Base-by-base conservation (phyloP, 441 rosid genomes). In the Hura crepitans region DNA sequence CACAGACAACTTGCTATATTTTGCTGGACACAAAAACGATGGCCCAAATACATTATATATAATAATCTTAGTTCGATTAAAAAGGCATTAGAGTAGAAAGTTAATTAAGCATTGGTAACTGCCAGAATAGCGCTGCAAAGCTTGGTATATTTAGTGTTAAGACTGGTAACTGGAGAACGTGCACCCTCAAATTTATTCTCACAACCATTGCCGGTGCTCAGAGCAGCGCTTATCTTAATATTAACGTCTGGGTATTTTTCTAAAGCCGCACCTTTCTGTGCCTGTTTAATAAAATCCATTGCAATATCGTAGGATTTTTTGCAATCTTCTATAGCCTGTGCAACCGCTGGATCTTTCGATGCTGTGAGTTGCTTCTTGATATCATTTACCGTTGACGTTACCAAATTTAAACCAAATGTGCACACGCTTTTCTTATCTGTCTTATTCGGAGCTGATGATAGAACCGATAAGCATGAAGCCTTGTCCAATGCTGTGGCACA, bases 181-280 rank as follows among this genome's bases (percentile, higher is more conserved):
- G 49, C 30, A 9, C 43, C 54, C 43, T 62, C 56, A 63, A 72
- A 74, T 33, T 45, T 61, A 4, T 57, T 70, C 55, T 69, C 75
- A 27, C 84, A 81, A 9, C 68, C 39, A 2, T 76, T 64, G 0
- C 68, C 72, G 4, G 62, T 77, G 1, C 31, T 64, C 11, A 75
- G 51, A 8, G 82, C 80, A 5, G 71, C 62, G 12, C 65, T 17
- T 5, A 79, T 39, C 77, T 74, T 73, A 39, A 6, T 15, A 6
- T 14, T 54, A 22, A 72, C 70, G 54, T 72, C 62, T 0, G 8
- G 12, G 23, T 73, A 79, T 13, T 56, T 27, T 23, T 27, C 60
- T 1, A 1, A 17, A 0, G 12, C 15, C 0, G 30, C 33, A 1
- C 35, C 60, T 6, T 13, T 14, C 30, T 27, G 35, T 5, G 33